Evolutionary conservation across 1,139 yeast genomes (phyloP), one percentile per base, ranked within the genome.

Genomic region (Pichia sp.): DNA sequence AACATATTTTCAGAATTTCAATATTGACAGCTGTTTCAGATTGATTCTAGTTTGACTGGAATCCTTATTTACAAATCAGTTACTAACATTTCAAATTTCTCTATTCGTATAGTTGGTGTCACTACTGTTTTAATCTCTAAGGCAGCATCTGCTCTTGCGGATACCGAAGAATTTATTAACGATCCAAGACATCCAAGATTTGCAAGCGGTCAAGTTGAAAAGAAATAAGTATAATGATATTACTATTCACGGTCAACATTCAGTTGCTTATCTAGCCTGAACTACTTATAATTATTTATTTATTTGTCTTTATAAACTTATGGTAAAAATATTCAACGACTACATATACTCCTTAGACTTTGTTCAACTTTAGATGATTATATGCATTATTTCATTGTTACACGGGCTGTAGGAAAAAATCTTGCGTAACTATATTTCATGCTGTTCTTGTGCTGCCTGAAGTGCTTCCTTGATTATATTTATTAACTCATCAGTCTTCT

Each of bases 161-260:
- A 71, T 64, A 65, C 81, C 48, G 68, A 68, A 44, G 84, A 79
- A 64, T 79, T 74, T 69, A 71, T 74, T 66, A 79, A 80, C 64
- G 86, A 80, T 64, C 88, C 88, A 66, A 78, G 85, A 68, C 78
- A 80, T 69, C 88, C 86, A 61, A 72, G 83, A 64, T 77, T 77
- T 59, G 56, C 57, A 51, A 67, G 68, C 55, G 80, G 79, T 60
- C 79, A 71, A 52, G 69, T 48, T 65, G 69, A 55, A 52, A 52
- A 51, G 50, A 56, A 55, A 53, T 58, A 55, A 47, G 40, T 44
- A 39, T 10, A 9, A 9, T 25, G 6, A 25, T 25, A 10, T 5
- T 12, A 6, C n/a, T 14, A 11, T 14, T 17, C 12, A 28, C n/a
- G 4, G 15, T 41, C 31, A 38, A 31, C 17, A 36, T n/a, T 26